These are phyloP conservation scores for Daedalea quercina DNA, from an alignment of 768 basidiomycete species.

Conservation along the genomic window DNA sequence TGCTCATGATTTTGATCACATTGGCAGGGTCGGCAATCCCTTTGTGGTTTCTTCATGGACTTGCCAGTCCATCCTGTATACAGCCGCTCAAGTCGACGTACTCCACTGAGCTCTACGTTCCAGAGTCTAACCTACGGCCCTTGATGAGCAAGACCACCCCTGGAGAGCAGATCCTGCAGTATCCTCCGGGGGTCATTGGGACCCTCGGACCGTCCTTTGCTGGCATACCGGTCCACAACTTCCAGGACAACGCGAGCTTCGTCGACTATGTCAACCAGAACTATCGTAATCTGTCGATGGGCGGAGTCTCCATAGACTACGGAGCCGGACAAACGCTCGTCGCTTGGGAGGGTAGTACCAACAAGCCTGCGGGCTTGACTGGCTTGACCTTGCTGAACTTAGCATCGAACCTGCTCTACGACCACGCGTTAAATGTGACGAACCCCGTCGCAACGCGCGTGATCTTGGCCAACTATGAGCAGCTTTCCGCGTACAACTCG, in stretches of 20 bases:
- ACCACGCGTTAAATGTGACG: conserved; percentile 50
- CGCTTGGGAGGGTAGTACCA: conserved; percentile 73
- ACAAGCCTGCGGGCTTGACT: conserved; percentile 47
- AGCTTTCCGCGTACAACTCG: conserved; percentile 47
- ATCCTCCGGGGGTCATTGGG: conserved; percentile 46
- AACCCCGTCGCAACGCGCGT: conserved; percentile 33
- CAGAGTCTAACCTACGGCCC: conserved; percentile 28
- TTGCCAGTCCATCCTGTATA: conserved; percentile 42
- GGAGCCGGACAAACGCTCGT: conserved; percentile 44
- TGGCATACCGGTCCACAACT: conserved; percentile 30
- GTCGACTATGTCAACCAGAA: conserved; percentile 42
- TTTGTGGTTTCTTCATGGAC: conserved; percentile 51
- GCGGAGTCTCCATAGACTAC: conserved; percentile 61
- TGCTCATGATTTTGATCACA: conserved; percentile 38
- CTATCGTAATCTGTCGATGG: conserved; percentile 52
- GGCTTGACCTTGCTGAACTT: conserved; percentile 63
- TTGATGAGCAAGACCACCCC: conserved; percentile 2
- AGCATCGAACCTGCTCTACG: conserved; percentile 60
- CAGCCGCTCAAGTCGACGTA: conserved; percentile 30
- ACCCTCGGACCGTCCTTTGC: conserved; percentile 38
- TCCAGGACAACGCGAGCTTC: conserved; percentile 55
- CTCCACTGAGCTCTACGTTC: conserved; percentile 47
- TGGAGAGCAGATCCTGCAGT: conserved; percentile 34
- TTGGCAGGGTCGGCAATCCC: conserved; percentile 64
- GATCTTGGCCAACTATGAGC: conserved; percentile 50